Conservation (phyloP, 352 stramenopile genomes). For the Elongisporangium undulatum region DNA sequence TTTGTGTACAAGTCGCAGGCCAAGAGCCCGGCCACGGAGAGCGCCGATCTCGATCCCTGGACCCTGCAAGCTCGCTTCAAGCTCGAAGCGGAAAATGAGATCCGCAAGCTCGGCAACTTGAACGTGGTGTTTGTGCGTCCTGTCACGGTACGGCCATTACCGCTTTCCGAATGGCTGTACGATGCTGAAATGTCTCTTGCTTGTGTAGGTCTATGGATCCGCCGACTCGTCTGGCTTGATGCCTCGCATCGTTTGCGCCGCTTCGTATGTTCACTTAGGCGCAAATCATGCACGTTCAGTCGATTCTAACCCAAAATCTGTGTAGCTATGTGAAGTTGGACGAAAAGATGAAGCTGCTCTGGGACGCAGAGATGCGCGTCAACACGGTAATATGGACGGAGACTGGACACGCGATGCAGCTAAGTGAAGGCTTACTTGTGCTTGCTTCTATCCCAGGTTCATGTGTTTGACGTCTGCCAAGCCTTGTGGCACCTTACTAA, state of each 20-base stretch:
- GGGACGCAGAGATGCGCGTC: conserved; percentile 82
- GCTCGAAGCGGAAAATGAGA: conserved; percentile 72
- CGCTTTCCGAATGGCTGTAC: conserved; percentile 1
- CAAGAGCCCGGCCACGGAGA: conserved; percentile 59
- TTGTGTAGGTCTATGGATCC: conserved; percentile 71
- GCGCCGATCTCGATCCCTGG: conserved; percentile 66
- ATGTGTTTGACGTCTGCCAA: conserved; percentile 73
- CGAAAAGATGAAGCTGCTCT: conserved; percentile 88
- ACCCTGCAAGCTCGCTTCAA: conserved; percentile 87
- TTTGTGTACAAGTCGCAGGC: conserved; percentile 87
- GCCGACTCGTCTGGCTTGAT: conserved; percentile 80
- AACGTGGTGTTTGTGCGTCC: conserved; percentile 74
- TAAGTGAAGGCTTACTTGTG: background rate
- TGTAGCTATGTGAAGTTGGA: conserved; percentile 74
- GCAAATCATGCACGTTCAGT: background rate
- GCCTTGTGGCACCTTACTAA: conserved; percentile 74
- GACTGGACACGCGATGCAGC: background rate
- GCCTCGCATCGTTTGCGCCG: conserved; percentile 80
- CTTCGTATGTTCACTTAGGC: conserved; percentile 41
- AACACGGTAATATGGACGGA: conserved; percentile 52
- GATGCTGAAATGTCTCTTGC: background rate
- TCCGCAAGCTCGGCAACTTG: conserved; percentile 48
- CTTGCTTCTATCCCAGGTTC: conserved; percentile 35
- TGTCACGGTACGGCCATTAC: conserved; percentile 39
- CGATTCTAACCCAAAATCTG: background rate